Base-by-base conservation (phyloP, 2,329 filamentous ascomycete species). In the Hortaea sp. region DNA sequence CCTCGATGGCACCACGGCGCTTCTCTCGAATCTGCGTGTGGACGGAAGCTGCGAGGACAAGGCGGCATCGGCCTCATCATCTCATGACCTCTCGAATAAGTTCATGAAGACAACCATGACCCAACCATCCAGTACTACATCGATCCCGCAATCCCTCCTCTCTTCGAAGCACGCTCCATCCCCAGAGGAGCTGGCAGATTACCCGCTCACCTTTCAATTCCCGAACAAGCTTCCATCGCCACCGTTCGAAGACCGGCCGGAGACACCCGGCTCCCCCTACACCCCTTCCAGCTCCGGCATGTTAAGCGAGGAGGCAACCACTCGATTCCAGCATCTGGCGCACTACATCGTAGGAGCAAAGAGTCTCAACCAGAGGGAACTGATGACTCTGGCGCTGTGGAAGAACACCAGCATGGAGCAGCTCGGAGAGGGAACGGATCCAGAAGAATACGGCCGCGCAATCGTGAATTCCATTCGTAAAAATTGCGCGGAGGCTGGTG, bases 331-430 rank as follows among this genome's bases (percentile, higher is more conserved):
- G 40, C 43, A 55, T 29, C 47, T 57, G 13, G 49, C 55, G 5
- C 29, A 38, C 9, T 53, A 49, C 40, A 43, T 59, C 11, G 34
- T 44, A 7, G 42, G 51, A 3, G 52, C 50, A 32, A 43, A 41
- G 9, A 51, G 49, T 20, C 43, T 59, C 10, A 20, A 20, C 20
- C 20, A 20, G 20, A 20, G 20, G 47, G 48, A 28, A 34, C 42
- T 28, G 42, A 34, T 7, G 49, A 56, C n/a, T 50, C 46, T 31
- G 53, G 51, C 5, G 55, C 46, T 29, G 39, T 59, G 57, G 57
- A 54, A 57, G 42, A 45, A 34, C 11, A 49, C 49, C 2, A 57
- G 53, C 31, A 29, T 31, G 5, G 47, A 51, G 20, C 55, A 59
- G 39, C 11, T 54, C 11, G 29, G 35, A 20, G 20, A 20, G 20